Base-by-base conservation (phyloP, 208 protist species). In the Crithidia sp. region DNA sequence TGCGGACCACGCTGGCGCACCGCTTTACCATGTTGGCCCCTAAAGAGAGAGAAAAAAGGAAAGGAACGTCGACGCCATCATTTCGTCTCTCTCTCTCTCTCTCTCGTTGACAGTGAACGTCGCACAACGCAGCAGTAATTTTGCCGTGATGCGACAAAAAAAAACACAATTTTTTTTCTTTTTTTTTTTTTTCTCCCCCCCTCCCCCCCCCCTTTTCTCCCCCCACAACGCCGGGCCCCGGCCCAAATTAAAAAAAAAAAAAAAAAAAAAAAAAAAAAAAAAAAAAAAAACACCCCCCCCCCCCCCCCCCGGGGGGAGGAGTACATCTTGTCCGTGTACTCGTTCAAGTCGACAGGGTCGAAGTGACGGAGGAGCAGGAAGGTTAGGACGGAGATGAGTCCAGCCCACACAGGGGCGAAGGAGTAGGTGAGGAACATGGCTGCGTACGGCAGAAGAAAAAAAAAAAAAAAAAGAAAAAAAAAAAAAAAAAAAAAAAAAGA, bases 401-500 rank as follows among this genome's bases (percentile, higher is more conserved):
- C 39, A 47, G 78, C 73, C 78, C 83, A 93, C 50, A 95, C 56
- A 28, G 85, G 85, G 10, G 82, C 66, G n/a, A 87, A 76, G 28
- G 57, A 66, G 60, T 82, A 86, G n/a, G 86, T 91, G 71, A 95
- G 85, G 67, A 95, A 89, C 88, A 92, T 95, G 40, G 45, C 59
- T 47, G 19, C 39, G 5, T 39, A 49, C 19, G 14, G 45, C 7
- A 5, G 43, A 14, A 3, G 12, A 2, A 49, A 2, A 13, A 49
- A 49, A 2, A 0, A 49, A 14, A 62, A 3, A 62, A 2, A 67
- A 54, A 54, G 28, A 28, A 1, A 1, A 1, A 28, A 28, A 28
- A 28, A 28, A 28, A n/a, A n/a, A n/a, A 13, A 50, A 49, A 49
- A n/a, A 60, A 43, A 4, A 57, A 13, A 37, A 36, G 44, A 49